These are phyloP conservation scores for Apiotrichum porosum DNA, from an alignment of 1,284 basidiomycete species.

Conservation along the genomic window DNA sequence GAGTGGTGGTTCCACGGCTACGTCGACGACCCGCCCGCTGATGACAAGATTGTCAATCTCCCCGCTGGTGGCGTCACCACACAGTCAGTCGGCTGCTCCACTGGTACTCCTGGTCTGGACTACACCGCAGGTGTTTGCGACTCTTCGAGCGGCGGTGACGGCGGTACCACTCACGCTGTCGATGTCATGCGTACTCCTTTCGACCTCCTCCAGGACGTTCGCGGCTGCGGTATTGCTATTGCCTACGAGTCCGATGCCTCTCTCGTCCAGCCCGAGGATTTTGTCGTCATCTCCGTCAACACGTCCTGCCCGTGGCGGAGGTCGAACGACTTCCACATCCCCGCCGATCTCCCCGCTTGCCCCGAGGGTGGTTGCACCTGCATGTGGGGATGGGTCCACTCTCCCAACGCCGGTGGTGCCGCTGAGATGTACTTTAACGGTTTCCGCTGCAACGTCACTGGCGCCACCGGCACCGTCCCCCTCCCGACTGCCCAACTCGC, in stretches of 20 bases:
- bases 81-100: slow-evolving; percentile 40
- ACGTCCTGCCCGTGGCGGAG: slow-evolving; percentile 66
- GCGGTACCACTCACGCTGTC: neutral
- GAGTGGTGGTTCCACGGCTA: slow-evolving; percentile 64
- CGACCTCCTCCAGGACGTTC: neutral
- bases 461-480: slow-evolving; percentile 26
- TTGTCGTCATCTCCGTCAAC: slow-evolving; percentile 67
- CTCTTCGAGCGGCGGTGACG: neutral
- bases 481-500: slow-evolving; percentile 27
- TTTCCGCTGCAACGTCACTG: slow-evolving; percentile 42
- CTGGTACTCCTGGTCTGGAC: slow-evolving; percentile 14
- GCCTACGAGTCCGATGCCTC: slow-evolving; percentile 60
- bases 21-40: slow-evolving; percentile 34
- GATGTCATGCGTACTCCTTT: neutral
- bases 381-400: slow-evolving; percentile 64
- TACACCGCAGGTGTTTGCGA: slow-evolving; percentile 8
- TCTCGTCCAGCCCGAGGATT: slow-evolving; percentile 59
- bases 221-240: slow-evolving; percentile 53
- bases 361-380: slow-evolving; percentile 62
- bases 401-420: slow-evolving; percentile 28
- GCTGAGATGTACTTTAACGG: slow-evolving; percentile 35
- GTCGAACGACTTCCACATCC: slow-evolving; percentile 60
- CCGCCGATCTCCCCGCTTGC: slow-evolving; percentile 63
- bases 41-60: slow-evolving; percentile 36
- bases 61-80: slow-evolving; percentile 37